Conservation (phyloP, 2,329 filamentous ascomycete genomes). For the Exophiala oligosperma region DNA sequence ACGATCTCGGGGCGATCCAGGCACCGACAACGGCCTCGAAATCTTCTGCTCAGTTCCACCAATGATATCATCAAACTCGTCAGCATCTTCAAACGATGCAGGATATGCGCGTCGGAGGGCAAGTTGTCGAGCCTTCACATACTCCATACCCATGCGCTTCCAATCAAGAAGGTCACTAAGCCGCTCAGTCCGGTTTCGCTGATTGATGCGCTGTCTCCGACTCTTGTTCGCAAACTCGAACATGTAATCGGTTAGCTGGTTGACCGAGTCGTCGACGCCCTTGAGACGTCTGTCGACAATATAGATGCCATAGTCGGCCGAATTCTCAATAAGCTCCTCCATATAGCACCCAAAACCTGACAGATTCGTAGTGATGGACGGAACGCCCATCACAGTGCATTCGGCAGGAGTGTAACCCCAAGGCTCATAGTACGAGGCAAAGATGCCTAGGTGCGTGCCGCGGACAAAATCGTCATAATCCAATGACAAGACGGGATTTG, state of each 20-base stretch:
- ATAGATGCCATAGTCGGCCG: slow-evolving; percentile 97
- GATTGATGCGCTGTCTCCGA: slow-evolving; percentile 95
- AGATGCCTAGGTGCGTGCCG: slow-evolving; percentile 92
- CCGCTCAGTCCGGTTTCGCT: slow-evolving; percentile 93
- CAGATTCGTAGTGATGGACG: slow-evolving; percentile 95
- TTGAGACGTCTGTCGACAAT: slow-evolving; percentile 95
- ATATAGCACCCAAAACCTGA: slow-evolving; percentile 99
- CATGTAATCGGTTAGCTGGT: slow-evolving; percentile 90
- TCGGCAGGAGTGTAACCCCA: slow-evolving; percentile 98
- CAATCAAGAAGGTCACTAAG: slow-evolving; percentile 94
- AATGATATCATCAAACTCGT: slow-evolving; percentile 86
- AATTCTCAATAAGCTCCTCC: slow-evolving; percentile 98
- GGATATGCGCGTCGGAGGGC: slow-evolving; percentile 91
- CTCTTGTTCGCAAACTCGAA: slow-evolving; percentile 92
- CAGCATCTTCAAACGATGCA: slow-evolving; percentile 71
- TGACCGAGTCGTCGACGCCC: slow-evolving; percentile 95
- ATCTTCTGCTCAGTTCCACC: slow-evolving; percentile 94
- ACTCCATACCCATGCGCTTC: slow-evolving; percentile 99
- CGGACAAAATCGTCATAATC: slow-evolving; percentile 97
- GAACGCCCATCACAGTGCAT: slow-evolving; percentile 98
- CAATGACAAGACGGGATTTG: slow-evolving; percentile 89
- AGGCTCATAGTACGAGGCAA: slow-evolving; percentile 97
- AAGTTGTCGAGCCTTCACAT: slow-evolving; percentile 93
- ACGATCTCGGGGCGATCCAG: slow-evolving; percentile 85
- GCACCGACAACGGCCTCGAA: slow-evolving; percentile 87